These are phyloP conservation scores for Trichophyton schoenleinii DNA, from an alignment of 2,329 filamentous ascomycete species.

Conservation along the genomic window DNA sequence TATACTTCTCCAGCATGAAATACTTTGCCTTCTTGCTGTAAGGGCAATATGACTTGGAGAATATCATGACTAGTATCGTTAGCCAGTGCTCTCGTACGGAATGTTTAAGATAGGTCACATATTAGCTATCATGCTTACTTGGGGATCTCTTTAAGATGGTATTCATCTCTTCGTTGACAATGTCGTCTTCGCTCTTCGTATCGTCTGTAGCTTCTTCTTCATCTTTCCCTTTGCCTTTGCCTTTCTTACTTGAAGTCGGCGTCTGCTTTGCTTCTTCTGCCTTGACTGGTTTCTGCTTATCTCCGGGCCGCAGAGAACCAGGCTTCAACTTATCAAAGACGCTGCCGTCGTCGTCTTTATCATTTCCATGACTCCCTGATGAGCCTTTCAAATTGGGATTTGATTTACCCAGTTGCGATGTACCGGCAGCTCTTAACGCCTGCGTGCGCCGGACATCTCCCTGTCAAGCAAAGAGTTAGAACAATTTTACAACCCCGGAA, in stretches of 20 bases:
- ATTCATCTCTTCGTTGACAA: constrained; percentile 58
- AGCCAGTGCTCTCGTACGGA: neutral
- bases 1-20: constrained; percentile 72
- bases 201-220: constrained; percentile 22
- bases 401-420: constrained; percentile 34
- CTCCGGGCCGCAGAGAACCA: constrained; percentile 54
- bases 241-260: constrained; percentile 43
- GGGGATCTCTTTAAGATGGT: constrained; percentile 71
- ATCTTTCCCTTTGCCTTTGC: constrained; percentile 19
- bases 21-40: constrained; percentile 74
- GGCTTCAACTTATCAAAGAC: constrained; percentile 55
- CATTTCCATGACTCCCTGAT: constrained; percentile 27
- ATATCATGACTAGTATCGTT: constrained; percentile 62
- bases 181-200: constrained; percentile 18
- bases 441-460: constrained; percentile 29
- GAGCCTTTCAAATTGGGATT: neutral
- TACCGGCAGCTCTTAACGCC: constrained; percentile 39
- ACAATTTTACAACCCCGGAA: no score
- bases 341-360: constrained; percentile 45
- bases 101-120: neutral
- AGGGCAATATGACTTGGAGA: constrained; percentile 89
- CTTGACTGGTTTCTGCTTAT: constrained; percentile 50
- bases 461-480: constrained; percentile 16
- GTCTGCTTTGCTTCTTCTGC: constrained; percentile 14
- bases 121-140: constrained; percentile 41